These are phyloP conservation scores for Amaranthus palmeri DNA, from an alignment of 148 eudicot species.

Conservation along the genomic window DNA sequence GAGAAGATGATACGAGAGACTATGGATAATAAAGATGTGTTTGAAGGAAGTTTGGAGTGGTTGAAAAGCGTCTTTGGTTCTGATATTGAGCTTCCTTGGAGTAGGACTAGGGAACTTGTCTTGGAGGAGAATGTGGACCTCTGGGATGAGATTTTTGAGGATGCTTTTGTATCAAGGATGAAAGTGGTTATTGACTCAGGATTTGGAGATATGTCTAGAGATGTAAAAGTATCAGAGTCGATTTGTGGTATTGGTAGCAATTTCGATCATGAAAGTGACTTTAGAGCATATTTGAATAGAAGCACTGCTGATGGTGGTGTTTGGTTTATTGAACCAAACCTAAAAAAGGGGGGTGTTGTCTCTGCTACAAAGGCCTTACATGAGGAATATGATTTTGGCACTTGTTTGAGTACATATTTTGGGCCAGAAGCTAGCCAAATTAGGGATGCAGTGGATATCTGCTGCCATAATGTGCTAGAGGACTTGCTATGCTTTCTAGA, in stretches of 20 bases:
- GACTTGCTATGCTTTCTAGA: slow-evolving; percentile 80
- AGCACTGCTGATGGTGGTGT: slow-evolving; percentile 66
- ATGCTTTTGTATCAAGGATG: slow-evolving; percentile 84
- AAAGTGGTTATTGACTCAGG: slow-evolving; percentile 60
- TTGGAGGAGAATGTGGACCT: slow-evolving; percentile 81
- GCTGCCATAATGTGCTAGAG: slow-evolving; percentile 68
- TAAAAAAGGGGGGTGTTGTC: slow-evolving; percentile 41
- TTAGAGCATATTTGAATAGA: slow-evolving; percentile 53
- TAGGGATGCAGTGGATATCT: slow-evolving; percentile 79
- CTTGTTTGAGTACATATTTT: slow-evolving; percentile 79
- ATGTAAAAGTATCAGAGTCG: slow-evolving; percentile 58
- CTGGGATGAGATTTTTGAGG: slow-evolving; percentile 96
- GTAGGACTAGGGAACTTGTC: slow-evolving; percentile 85
- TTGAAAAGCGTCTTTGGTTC: slow-evolving; percentile 89
- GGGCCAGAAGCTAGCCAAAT: slow-evolving; percentile 77
- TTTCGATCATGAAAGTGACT: slow-evolving; percentile 40
- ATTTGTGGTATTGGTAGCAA: slow-evolving; percentile 39
- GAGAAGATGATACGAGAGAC: slow-evolving; percentile 84
- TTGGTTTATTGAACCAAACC: slow-evolving; percentile 73
- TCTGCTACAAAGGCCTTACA: slow-evolving; percentile 41
- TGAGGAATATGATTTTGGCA: slow-evolving; percentile 63
- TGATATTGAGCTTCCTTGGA: slow-evolving; percentile 96
- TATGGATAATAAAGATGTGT: slow-evolving; percentile 81
- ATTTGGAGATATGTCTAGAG: slow-evolving; percentile 40
- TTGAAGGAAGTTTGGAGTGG: slow-evolving; percentile 96